These are phyloP conservation scores for Peribolospora kevripleyi DNA, from an alignment of 768 basidiomycete species.

Conservation along the genomic window DNA sequence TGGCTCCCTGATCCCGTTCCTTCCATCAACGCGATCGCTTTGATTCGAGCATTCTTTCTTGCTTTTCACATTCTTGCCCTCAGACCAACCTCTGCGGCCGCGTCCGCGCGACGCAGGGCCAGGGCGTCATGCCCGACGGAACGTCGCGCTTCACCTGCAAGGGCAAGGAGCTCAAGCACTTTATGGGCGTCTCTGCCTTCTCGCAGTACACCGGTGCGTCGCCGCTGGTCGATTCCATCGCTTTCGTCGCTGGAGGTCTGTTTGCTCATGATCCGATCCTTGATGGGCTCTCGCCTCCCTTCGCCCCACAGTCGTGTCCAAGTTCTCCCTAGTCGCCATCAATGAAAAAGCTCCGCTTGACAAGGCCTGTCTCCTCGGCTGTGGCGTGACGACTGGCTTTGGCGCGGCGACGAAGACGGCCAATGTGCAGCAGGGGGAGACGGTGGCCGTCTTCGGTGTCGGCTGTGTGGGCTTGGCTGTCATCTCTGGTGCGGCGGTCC, in stretches of 20 bases:
- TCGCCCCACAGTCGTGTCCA: slow-evolving; percentile 57
- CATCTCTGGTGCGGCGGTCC: slow-evolving; percentile 48
- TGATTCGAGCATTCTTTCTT: no score
- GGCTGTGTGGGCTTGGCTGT: slow-evolving; percentile 86
- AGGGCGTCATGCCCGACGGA: slow-evolving; percentile 82
- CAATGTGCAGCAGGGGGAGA: slow-evolving; percentile 38
- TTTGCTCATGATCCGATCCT: not conserved
- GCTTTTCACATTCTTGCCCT: not conserved
- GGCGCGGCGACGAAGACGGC: slow-evolving; percentile 16
- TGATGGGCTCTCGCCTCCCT: not conserved
- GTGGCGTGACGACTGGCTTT: slow-evolving; percentile 15
- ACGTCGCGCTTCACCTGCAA: slow-evolving; percentile 69
- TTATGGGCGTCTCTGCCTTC: slow-evolving; percentile 98
- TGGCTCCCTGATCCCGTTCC: no score
- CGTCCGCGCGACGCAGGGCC: slow-evolving; percentile 46
- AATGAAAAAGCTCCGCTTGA: slow-evolving; percentile 64
- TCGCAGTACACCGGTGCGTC: slow-evolving; percentile 46
- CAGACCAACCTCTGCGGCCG: slow-evolving; percentile 93
- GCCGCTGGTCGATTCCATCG: no score
- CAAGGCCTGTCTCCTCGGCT: slow-evolving; percentile 84
- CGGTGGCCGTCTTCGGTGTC: slow-evolving; percentile 70
- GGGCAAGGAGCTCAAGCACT: slow-evolving; percentile 69
- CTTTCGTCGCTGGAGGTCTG: no score
- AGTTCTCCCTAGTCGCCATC: slow-evolving; percentile 85
- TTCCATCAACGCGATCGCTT: no score